A percentile compares a stretch with the other conserved stretches of the same genome.
phyloP scores from a whole-genome alignment of 768 basidiomycete species.

The Trametes sanguinea region DNA sequence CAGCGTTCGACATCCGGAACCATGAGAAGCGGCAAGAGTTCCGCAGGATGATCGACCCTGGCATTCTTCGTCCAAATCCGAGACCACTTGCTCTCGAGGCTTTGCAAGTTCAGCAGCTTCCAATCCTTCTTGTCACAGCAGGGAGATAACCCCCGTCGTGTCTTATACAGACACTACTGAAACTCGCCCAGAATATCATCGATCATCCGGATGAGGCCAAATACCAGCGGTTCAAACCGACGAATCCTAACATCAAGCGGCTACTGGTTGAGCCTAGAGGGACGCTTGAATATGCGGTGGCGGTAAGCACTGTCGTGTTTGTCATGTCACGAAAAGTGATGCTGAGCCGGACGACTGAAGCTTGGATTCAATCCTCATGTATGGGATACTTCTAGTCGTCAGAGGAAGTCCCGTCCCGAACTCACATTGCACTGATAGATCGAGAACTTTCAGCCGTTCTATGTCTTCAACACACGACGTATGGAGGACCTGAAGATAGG shows the following conservation, averaged over 20 bases:
- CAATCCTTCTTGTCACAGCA: neutral
- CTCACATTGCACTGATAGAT: slow-evolving; percentile 59
- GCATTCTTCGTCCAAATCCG: slow-evolving; percentile 71
- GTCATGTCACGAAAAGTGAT: neutral
- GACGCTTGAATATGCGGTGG: slow-evolving; percentile 77
- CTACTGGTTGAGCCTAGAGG: slow-evolving; percentile 70
- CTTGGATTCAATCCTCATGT: slow-evolving; percentile 78
- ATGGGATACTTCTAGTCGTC: slow-evolving; percentile 2
- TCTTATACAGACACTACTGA: slow-evolving; percentile 57
- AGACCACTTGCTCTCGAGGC: slow-evolving; percentile 59
- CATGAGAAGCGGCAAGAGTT: slow-evolving; percentile 72
- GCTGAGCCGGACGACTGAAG: slow-evolving; percentile 36
- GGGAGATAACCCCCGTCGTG: slow-evolving; percentile 4
- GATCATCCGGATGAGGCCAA: slow-evolving; percentile 72
- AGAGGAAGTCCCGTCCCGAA: neutral
- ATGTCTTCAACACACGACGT: slow-evolving; percentile 56
- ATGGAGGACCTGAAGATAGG: slow-evolving; percentile 63
- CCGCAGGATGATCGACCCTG: slow-evolving; percentile 76
- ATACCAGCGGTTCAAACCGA: slow-evolving; percentile 74
- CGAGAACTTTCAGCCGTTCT: slow-evolving; percentile 71
- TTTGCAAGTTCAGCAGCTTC: slow-evolving; percentile 52
- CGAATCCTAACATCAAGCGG: slow-evolving; percentile 67
- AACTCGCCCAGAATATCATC: slow-evolving; percentile 71
- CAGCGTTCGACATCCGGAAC: slow-evolving; percentile 43
- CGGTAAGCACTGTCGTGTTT: slow-evolving; percentile 45